Evolutionary conservation across 2,329 filamentous ascomycete genomes (phyloP), one percentile per base, ranked within the genome.

Genomic region (Colletotrichum sp.): DNA sequence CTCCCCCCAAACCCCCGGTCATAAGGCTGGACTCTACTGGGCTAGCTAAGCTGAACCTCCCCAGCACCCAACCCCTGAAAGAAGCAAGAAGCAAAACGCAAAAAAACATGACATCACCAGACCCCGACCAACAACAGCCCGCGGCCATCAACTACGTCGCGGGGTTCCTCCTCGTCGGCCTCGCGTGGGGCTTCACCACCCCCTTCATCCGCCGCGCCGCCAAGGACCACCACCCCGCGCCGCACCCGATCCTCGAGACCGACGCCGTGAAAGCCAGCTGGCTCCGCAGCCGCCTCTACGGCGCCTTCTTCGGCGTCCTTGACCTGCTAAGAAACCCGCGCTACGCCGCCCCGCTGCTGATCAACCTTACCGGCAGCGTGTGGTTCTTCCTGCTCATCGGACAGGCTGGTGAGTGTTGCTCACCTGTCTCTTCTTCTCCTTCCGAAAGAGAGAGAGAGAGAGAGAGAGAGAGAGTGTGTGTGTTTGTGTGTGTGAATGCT

Each of bases 331-430:
- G 90, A 74, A 96, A 96, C 79, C 96, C 96, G 43, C 90, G 91
- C 21, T 98, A 98, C 84, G 94, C 95, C 8, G 86, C 98, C 30
- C 96, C 96, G 24, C 85, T 98, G 79, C 85, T 98, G 68, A 85
- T 98, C 74, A 98, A 98, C 83, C 86, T 98, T 69, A 98, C 96
- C 4, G 96, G 96, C 34, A 98, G 95, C 82, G 90, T 98, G 71
- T 98, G 96, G 96, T 98, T 98, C 85, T 98, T 98, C 80, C 85
- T 98, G 79, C 88, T 98, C 78, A 96, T 98, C 85, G 96, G 96
- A 8, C 92, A 97, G 83, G 96, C 96, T 80, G 96, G 96, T 97
- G 85, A 80, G 94, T 90, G 75, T 26, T 52, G 24, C n/a, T n/a
- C n/a, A n/a, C n/a, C n/a, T n/a, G n/a, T n/a, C n/a, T 68, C 26